A percentile compares a stretch with the other conserved stretches of the same genome.
Evolutionary conservation across 305 asterid genomes (phyloP).

Genomic region (Fraxinus paxiana): DNA sequence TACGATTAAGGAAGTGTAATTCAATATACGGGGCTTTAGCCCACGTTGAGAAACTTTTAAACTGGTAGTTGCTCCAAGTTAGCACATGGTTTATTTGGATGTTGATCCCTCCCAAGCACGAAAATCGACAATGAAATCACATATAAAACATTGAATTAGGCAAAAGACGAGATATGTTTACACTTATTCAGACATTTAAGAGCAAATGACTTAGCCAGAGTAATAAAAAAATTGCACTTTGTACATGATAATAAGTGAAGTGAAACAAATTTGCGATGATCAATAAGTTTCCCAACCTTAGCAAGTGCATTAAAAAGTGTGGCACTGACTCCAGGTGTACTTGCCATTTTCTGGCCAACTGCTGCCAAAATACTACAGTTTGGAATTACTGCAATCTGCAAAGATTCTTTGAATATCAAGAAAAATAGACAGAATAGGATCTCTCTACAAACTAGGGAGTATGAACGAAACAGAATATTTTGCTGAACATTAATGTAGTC

Average conservation of each 20-base stretch:
- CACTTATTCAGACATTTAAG: conserved; percentile 7
- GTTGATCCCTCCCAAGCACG: not conserved
- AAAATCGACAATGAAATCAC: not conserved
- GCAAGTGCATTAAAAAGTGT: conserved; percentile 94
- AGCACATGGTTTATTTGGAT: not conserved
- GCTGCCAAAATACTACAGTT: conserved; percentile 95
- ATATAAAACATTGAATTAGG: not conserved
- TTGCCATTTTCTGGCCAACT: conserved; percentile 98
- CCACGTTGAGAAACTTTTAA: not conserved
- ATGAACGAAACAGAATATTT: not conserved
- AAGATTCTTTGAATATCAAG: conserved; percentile 17
- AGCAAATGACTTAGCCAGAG: not conserved
- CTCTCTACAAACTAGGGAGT: conserved; percentile 1
- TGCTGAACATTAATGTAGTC: not conserved
- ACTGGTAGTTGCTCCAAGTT: not conserved
- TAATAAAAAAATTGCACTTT: not conserved
- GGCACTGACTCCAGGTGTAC: conserved; percentile 98
- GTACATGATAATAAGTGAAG: not conserved
- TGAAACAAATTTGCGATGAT: not conserved
- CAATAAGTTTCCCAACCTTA: conserved; percentile 47
- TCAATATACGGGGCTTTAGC: not conserved
- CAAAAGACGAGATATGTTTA: not conserved
- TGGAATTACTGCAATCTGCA: conserved; percentile 80
- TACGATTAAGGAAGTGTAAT: not conserved
- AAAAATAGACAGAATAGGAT: conserved; percentile 3